Evolutionary conservation across 768 basidiomycete genomes (phyloP), one percentile per base, ranked within the genome.

Genomic region (Steccherinum ochraceum): DNA sequence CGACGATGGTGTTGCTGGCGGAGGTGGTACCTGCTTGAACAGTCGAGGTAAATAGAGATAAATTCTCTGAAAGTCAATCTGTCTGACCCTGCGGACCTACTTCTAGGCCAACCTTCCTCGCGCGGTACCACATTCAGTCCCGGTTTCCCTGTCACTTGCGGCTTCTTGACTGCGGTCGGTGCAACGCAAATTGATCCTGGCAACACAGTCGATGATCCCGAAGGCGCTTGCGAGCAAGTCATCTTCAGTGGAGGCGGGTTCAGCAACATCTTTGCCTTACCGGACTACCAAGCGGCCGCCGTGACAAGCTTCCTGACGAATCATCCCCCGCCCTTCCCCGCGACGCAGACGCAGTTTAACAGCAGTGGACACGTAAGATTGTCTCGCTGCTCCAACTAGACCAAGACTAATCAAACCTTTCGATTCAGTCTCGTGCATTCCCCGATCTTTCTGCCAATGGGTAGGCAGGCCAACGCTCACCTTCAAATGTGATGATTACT

Each of bases 1-100:
- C 19, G 74, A 77, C 51, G 59, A 59, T 24, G 74, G 75, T 46
- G 75, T 76, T n/a, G 72, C 69, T 1, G 73, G 72, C 1, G 52
- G 54, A 26, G 55, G 44, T 4, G 61, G 55, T 19, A 11, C 54
- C 13, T 75, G 75, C 54, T 53, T 75, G 27, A 56, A 63, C 41
- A 24, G 65, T 2, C 52, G 55, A 2, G 70, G 72, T 56, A 40
- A 51, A 23, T 39, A n/a, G 35, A 39, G 11, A n/a, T n/a, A n/a
- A n/a, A n/a, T n/a, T n/a, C n/a, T n/a, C n/a, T n/a, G n/a, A n/a
- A n/a, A n/a, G n/a, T n/a, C n/a, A n/a, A n/a, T n/a, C n/a, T n/a
- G n/a, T n/a, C n/a, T n/a, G n/a, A n/a, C n/a, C n/a, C n/a, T n/a
- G n/a, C n/a, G n/a, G n/a, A n/a, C n/a, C 30, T 7, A 35, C 7